These are phyloP conservation scores for Aureobasidium sp. DNA, from an alignment of 2,329 filamentous ascomycete species.

Conservation along the genomic window DNA sequence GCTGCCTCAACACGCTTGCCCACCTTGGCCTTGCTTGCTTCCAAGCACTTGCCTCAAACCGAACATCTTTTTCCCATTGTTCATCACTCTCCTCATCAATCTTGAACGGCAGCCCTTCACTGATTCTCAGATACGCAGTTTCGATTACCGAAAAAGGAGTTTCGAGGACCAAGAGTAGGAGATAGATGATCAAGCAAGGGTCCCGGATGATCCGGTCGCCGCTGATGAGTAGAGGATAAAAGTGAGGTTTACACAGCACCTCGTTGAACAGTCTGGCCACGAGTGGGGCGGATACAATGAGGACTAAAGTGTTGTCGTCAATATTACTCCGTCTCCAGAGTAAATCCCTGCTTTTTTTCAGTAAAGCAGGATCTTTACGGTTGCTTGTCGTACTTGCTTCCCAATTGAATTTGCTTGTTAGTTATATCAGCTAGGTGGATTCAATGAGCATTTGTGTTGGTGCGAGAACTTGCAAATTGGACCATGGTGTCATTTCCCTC, in stretches of 20 bases:
- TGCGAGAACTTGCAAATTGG: background rate
- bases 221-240: background rate
- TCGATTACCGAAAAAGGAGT: background rate
- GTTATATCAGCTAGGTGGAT: too few species aligned
- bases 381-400: background rate
- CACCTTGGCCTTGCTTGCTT: background rate
- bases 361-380: background rate
- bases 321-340: background rate
- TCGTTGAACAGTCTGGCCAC: background rate
- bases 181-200: background rate
- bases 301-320: background rate
- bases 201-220: background rate
- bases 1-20: background rate
- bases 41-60: background rate
- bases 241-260: background rate
- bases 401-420: background rate
- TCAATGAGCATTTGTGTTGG: too few species aligned
- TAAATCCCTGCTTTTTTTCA: background rate
- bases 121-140: background rate
- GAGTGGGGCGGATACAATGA: background rate
- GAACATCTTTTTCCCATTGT: background rate
- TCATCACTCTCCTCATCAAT: background rate
- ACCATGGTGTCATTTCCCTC: background rate
- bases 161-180: background rate
- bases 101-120: background rate